A percentile compares a stretch with the other conserved stretches of the same genome.
phyloP scores from a whole-genome alignment of 2,329 filamentous ascomycete genomes.

The Alternaria ventricosa region DNA sequence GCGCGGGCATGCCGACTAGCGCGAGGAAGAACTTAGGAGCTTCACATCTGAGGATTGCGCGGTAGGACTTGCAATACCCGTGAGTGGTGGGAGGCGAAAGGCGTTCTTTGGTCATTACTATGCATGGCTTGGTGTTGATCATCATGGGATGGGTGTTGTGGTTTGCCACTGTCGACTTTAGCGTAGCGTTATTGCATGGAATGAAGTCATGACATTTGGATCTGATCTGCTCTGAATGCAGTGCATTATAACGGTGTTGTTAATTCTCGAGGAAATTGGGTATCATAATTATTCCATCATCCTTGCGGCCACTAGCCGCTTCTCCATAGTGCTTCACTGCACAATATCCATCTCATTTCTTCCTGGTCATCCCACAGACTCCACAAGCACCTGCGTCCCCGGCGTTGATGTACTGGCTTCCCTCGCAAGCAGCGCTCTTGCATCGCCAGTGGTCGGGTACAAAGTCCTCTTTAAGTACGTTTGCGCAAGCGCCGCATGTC shows the following conservation, averaged over 20 bases:
- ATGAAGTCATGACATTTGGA: slow-evolving; percentile 12
- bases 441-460: slow-evolving; percentile 71
- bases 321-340: not conserved
- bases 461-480: slow-evolving; percentile 67
- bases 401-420: slow-evolving; percentile 69
- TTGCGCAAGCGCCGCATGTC: slow-evolving; percentile 72
- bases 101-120: slow-evolving; percentile 27
- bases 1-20: slow-evolving; percentile 17
- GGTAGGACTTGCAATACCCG: slow-evolving; percentile 4
- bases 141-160: not conserved
- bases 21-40: slow-evolving; percentile 58
- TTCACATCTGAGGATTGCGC: slow-evolving; percentile 42
- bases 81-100: slow-evolving; percentile 41
- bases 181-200: not conserved
- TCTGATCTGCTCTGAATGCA: not conserved
- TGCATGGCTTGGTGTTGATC: slow-evolving; percentile 17
- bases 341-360: not conserved
- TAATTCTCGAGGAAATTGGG: not conserved
- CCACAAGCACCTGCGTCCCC: slow-evolving; percentile 74
- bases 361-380: slow-evolving; percentile 61
- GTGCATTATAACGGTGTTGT: not conserved
- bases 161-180: not conserved
- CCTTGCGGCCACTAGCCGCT: not conserved
- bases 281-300: not conserved
- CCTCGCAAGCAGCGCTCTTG: slow-evolving; percentile 60